These are phyloP conservation scores for Talaromyces sp. DNA, from an alignment of 2,329 filamentous ascomycete genomes.

Conservation along the genomic window DNA sequence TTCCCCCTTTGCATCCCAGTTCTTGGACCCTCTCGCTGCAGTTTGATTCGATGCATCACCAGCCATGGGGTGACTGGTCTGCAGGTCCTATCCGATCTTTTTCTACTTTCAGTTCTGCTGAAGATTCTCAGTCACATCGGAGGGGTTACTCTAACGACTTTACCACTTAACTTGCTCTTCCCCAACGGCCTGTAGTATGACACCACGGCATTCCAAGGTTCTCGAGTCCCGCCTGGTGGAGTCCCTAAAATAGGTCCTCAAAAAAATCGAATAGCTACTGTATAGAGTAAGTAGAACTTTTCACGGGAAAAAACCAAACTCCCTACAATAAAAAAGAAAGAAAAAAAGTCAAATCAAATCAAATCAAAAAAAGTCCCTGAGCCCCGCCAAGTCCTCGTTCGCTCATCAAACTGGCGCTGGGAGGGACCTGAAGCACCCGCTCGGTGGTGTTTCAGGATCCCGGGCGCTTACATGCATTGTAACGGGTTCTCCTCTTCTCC, in stretches of 20 bases:
- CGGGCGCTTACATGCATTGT: constrained; percentile 37
- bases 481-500: constrained; percentile 5
- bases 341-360: background rate
- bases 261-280: no score
- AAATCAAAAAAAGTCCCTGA: no score
- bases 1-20: no score
- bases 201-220: no score
- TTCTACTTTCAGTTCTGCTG: constrained; percentile 9
- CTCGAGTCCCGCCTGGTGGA: background rate
- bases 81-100: constrained; percentile 13
- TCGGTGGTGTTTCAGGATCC: constrained; percentile 35
- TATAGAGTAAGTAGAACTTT: no score
- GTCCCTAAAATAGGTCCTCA: background rate
- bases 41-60: constrained; percentile 15
- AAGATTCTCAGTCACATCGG: no score
- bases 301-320: no score
- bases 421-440: constrained; percentile 40
- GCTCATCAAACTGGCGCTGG: constrained; percentile 40
- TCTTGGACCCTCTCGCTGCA: background rate
- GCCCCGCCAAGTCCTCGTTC: background rate
- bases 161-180: no score
- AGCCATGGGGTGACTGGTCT: background rate
- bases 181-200: no score
- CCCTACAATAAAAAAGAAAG: background rate
- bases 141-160: no score